Evolutionary conservation across 2,329 filamentous ascomycete species (phyloP).

Genomic region (Emmonsiellopsis sp.): DNA sequence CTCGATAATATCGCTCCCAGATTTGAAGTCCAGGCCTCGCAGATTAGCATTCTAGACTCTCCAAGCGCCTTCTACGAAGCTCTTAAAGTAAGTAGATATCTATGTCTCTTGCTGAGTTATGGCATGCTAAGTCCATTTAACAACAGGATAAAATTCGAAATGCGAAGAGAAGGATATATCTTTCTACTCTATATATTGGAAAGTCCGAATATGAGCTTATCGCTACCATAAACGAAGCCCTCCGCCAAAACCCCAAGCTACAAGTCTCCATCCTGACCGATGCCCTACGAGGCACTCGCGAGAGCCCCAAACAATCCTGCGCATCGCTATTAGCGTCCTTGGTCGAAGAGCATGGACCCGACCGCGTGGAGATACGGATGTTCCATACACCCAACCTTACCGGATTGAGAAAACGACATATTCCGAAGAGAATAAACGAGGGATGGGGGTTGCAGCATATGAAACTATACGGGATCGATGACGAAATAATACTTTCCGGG

Average conservation of each 20-base stretch:
- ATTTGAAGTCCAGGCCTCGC: constrained; percentile 73
- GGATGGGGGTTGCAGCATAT: constrained; percentile 98
- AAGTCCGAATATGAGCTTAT: constrained; percentile 88
- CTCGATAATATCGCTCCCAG: constrained; percentile 84
- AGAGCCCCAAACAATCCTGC: constrained; percentile 75
- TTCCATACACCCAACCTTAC: constrained; percentile 96
- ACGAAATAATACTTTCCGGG: constrained; percentile 91
- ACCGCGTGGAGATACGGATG: constrained; percentile 88
- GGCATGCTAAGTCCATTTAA: constrained; percentile 9
- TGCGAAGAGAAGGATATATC: constrained; percentile 71
- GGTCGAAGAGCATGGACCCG: constrained; percentile 71
- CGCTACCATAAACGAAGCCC: constrained; percentile 62
- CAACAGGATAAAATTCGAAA: constrained; percentile 66
- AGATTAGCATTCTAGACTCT: constrained; percentile 68
- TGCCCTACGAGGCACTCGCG: constrained; percentile 79
- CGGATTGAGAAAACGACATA: constrained; percentile 69
- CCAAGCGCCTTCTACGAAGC: constrained; percentile 87
- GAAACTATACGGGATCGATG: constrained; percentile 94
- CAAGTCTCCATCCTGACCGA: constrained; percentile 86
- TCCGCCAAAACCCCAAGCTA: constrained; percentile 65
- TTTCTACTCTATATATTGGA: constrained; percentile 95
- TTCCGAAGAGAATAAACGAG: constrained; percentile 89
- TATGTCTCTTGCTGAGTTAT: no score
- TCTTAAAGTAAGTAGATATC: constrained; percentile 58
- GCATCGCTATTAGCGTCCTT: constrained; percentile 80